Evolutionary conservation across 495 filamentous ascomycete species (phyloP).

Genomic region (Aspergillus biplanus): DNA sequence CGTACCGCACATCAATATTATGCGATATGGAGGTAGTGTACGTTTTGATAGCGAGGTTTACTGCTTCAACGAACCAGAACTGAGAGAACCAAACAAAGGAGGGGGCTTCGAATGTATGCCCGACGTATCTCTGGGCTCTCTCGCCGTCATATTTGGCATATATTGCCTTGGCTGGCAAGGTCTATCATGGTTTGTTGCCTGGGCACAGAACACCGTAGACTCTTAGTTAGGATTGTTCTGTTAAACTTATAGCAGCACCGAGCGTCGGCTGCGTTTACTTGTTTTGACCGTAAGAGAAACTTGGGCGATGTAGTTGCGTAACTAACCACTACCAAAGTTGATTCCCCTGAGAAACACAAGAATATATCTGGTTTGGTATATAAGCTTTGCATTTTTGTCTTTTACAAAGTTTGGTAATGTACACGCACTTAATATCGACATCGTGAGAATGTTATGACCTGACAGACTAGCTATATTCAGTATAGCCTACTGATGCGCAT

Average conservation of each 20-base stretch:
- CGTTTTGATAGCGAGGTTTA: neutral
- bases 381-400: neutral
- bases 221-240: neutral
- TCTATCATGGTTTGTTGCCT: conserved; percentile 78
- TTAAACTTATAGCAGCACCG: neutral
- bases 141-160: conserved; percentile 57
- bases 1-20: no score
- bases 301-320: neutral
- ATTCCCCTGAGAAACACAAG: neutral
- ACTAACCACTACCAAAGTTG: neutral
- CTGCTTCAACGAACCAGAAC: conserved; percentile 37
- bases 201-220: neutral
- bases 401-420: neutral
- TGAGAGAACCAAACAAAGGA: conserved; percentile 55
- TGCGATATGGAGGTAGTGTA: no score
- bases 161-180: conserved; percentile 64
- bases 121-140: conserved; percentile 59
- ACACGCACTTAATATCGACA: neutral
- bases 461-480: no score
- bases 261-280: neutral
- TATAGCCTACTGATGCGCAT: no score
- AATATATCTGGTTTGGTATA: neutral
- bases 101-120: conserved; percentile 47
- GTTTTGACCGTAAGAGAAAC: neutral
- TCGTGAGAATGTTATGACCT: no score